A percentile compares a stretch with the other conserved stretches of the same genome.
Evolutionary conservation across 306 rosid genomes (phyloP).

Genomic region (Dalbergia oliveri): DNA sequence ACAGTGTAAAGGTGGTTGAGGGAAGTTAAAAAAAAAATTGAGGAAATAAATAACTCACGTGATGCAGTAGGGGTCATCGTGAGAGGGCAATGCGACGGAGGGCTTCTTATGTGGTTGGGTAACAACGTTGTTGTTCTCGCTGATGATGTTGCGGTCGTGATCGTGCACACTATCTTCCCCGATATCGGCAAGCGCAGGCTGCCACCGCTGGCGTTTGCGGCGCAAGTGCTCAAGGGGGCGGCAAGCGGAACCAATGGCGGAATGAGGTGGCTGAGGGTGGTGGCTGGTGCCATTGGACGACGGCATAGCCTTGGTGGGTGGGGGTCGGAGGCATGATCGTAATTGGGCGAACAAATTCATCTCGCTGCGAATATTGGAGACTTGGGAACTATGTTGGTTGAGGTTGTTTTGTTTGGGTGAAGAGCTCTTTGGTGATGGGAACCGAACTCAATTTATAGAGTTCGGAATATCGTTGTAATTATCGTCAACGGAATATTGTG

Average conservation of each 20-base stretch:
- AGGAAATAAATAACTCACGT: neutral
- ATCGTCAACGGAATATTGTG: too few relatives aligned
- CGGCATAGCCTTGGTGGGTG: neutral
- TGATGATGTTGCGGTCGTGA: neutral
- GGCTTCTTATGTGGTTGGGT: neutral
- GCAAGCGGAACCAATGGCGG: neutral
- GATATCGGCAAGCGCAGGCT: slow-evolving; percentile 39
- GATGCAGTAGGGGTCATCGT: neutral
- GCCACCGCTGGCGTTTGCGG: neutral
- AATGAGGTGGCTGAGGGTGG: neutral
- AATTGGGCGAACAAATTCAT: slow-evolving; percentile 30
- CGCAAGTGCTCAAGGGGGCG: neutral
- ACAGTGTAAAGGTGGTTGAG: too few relatives aligned
- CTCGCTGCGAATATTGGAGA: neutral
- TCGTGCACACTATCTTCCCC: slow-evolving; percentile 25
- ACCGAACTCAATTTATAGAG: neutral
- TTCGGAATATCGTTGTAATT: neutral
- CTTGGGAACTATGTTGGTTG: neutral
- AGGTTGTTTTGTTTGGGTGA: neutral
- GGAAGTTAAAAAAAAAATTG: too few relatives aligned
- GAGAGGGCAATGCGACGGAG: neutral
- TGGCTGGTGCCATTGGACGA: neutral
- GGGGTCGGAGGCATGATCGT: neutral
- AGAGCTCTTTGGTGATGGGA: neutral
- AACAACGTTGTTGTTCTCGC: neutral